A percentile compares a stretch with the other conserved stretches of the same genome.
Evolutionary conservation across 2,329 filamentous ascomycete genomes (phyloP).

Genomic region (Fusarium marasasianum): DNA sequence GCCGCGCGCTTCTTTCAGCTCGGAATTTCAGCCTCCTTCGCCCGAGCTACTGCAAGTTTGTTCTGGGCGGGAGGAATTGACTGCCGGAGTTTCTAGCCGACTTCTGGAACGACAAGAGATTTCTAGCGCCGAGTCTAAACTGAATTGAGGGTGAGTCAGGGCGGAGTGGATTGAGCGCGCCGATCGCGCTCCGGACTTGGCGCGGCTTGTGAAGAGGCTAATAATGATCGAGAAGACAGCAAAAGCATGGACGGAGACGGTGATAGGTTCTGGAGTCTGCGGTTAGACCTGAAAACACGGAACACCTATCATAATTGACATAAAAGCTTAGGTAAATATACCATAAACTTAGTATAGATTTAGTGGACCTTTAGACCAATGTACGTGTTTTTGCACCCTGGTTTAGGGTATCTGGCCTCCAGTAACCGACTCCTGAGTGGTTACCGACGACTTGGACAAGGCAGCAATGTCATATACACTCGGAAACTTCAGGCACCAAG

Average conservation of each 20-base stretch:
- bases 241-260: too few relatives aligned
- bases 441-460: not conserved
- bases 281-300: too few relatives aligned
- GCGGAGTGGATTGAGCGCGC: not conserved
- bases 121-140: slow-evolving; percentile 11
- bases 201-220: not conserved
- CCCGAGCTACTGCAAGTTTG: not conserved
- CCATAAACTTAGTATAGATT: not conserved
- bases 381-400: too few relatives aligned
- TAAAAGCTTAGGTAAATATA: not conserved
- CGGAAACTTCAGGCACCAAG: too few relatives aligned
- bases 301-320: too few relatives aligned
- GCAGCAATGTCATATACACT: not conserved
- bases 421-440: not conserved
- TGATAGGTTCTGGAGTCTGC: too few relatives aligned
- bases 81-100: slow-evolving; percentile 5
- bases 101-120: slow-evolving; percentile 13
- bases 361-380: not conserved
- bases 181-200: slow-evolving; percentile 8
- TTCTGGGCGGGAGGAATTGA: not conserved
- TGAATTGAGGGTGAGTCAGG: not conserved
- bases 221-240: too few relatives aligned
- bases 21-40: slow-evolving; percentile 11
- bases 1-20: not conserved
- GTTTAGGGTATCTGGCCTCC: not conserved